A percentile compares a stretch with the other conserved stretches of the same genome.
Evolutionary conservation across 73 alveolate genomes (phyloP).

Genomic region (Paramecium primaurelia): DNA sequence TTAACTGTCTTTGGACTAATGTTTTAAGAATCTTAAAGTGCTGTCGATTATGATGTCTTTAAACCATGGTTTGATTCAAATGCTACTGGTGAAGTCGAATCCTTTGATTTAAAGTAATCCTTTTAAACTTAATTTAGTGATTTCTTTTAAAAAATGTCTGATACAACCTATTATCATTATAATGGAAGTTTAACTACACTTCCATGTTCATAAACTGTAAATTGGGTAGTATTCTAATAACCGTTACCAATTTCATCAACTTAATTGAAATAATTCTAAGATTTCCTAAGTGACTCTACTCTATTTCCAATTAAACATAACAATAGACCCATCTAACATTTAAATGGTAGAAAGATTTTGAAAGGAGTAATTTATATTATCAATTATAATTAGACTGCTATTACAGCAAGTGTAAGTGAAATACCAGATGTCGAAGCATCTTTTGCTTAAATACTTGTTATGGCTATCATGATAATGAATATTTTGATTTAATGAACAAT

Average conservation of each 20-base stretch:
- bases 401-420: background rate
- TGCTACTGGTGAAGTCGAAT: background rate
- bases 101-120: constrained; percentile 7
- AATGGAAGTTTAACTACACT: constrained; percentile 36
- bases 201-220: constrained; percentile 49
- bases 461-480: background rate
- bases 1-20: constrained; percentile 4
- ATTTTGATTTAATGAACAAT: background rate
- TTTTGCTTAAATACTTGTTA: background rate
- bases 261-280: background rate
- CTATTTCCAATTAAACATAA: background rate
- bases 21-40: background rate
- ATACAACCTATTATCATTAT: constrained; percentile 12
- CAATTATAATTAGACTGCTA: background rate
- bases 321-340: constrained; percentile 9
- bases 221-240: constrained; percentile 14
- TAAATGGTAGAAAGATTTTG: constrained; percentile 21
- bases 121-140: background rate
- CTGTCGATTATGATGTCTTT: background rate
- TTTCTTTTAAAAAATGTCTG: background rate
- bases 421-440: background rate
- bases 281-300: background rate
- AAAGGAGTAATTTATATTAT: constrained; percentile 10
- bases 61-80: constrained; percentile 8
- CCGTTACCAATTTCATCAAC: background rate